phyloP scores from a whole-genome alignment of 768 basidiomycete genomes.

The Mycena galopus region DNA sequence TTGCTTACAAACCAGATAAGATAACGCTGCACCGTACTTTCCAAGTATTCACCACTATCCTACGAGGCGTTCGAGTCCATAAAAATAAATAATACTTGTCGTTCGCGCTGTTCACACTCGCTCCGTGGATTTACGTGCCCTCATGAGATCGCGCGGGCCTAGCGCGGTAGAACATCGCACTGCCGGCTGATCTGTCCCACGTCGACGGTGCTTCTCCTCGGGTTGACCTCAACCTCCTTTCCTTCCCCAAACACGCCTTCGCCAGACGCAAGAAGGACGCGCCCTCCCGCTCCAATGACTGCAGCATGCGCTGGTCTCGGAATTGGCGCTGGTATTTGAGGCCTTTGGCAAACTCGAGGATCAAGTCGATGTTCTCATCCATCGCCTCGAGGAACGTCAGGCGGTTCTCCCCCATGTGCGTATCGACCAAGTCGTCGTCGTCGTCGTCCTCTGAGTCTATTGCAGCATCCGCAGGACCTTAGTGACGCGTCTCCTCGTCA shows the following conservation, averaged over 20 bases:
- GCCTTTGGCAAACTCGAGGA: constrained; percentile 38
- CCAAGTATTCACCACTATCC: neutral
- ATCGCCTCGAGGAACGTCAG: constrained; percentile 7
- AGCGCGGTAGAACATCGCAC: constrained; percentile 27
- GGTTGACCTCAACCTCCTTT: constrained; percentile 36
- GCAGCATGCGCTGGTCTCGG: constrained; percentile 40
- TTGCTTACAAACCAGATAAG: constrained; percentile 17
- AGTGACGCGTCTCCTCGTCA: neutral
- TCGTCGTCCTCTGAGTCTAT: neutral
- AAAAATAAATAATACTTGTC: no score
- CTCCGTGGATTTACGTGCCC: neutral
- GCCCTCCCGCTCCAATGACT: constrained; percentile 38
- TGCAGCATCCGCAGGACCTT: neutral
- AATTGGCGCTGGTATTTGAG: constrained; percentile 43
- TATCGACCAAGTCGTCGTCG: constrained; percentile 24
- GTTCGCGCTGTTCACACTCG: no score
- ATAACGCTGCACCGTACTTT: neutral
- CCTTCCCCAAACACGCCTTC: constrained; percentile 38
- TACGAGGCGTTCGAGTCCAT: neutral
- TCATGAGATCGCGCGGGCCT: neutral
- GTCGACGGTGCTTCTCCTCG: constrained; percentile 34
- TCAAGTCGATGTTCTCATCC: constrained; percentile 33
- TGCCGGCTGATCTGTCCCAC: constrained; percentile 38
- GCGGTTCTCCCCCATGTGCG: neutral
- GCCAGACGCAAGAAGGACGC: constrained; percentile 39